These are phyloP conservation scores for Ambrosia trifida DNA, from an alignment of 129 eudicot genomes.

Conservation along the genomic window DNA sequence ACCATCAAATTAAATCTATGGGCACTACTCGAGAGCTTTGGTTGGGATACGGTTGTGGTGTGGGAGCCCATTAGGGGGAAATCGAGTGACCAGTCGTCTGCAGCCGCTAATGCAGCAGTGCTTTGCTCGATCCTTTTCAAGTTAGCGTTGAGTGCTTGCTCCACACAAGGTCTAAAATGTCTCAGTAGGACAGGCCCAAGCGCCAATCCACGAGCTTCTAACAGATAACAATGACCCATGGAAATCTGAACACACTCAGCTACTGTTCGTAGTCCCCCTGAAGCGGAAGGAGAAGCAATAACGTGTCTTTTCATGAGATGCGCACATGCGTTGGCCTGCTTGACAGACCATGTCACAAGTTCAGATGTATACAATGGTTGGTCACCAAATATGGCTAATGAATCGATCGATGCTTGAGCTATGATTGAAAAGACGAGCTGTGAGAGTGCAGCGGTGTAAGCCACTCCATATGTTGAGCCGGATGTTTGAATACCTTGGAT, in stretches of 20 bases:
- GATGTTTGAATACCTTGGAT: constrained; percentile 53
- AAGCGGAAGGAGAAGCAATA: constrained; percentile 66
- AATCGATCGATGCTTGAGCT: constrained; percentile 91
- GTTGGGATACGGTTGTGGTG: constrained; percentile 45
- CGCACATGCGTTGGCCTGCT: constrained; percentile 61
- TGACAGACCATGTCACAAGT: constrained; percentile 85
- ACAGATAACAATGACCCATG: constrained; percentile 74
- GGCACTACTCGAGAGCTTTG: constrained; percentile 80
- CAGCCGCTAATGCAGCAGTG: constrained; percentile 87
- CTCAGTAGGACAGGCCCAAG: constrained; percentile 75
- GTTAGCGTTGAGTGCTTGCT: constrained; percentile 66
- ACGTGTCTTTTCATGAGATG: constrained; percentile 59
- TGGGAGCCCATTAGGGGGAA: constrained; percentile 54
- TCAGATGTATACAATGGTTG: constrained; percentile 84
- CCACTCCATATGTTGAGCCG: constrained; percentile 53
- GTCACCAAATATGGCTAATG: constrained; percentile 72
- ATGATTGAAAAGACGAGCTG: constrained; percentile 77
- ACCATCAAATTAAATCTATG: constrained; percentile 77
- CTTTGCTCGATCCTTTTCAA: constrained; percentile 70
- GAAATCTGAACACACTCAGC: constrained; percentile 82
- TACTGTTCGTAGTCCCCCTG: constrained; percentile 70
- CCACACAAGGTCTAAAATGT: constrained; percentile 72
- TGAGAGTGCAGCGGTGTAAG: constrained; percentile 70
- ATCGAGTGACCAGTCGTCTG: constrained; percentile 81
- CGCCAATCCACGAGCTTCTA: constrained; percentile 88